A percentile compares a stretch with the other conserved stretches of the same genome.
Conservation (phyloP, 1,284 basidiomycete species). For the Ceratobasidium sp. region DNA sequence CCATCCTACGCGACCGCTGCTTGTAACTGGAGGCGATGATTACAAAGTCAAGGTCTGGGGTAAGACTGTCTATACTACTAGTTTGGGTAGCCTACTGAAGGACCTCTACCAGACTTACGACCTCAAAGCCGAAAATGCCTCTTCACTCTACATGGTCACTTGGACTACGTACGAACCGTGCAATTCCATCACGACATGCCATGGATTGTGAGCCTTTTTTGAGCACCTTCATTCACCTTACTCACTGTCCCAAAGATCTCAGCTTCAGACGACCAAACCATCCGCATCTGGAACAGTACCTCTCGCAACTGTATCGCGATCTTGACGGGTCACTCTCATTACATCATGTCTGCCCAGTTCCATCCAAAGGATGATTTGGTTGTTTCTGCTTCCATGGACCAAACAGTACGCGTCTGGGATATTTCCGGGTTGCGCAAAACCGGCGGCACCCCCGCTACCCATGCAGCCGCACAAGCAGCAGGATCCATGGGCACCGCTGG, state of each 20-base stretch:
- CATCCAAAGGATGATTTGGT: conserved; percentile 99
- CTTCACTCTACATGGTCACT: conserved; percentile 97
- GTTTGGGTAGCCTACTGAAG: conserved; percentile 50
- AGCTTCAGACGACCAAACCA: conserved; percentile 99
- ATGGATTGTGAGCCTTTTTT: conserved; percentile 85
- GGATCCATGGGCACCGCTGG: conserved; percentile 67
- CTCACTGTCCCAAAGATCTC: conserved; percentile 73
- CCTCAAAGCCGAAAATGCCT: conserved; percentile 94
- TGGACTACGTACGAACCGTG: conserved; percentile 99
- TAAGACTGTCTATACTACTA: conserved; percentile 60
- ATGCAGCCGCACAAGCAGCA: conserved; percentile 61
- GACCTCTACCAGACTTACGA: conserved; percentile 70
- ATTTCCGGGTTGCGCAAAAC: conserved; percentile 94
- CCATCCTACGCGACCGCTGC: conserved; percentile 93
- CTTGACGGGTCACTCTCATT: conserved; percentile 98
- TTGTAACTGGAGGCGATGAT: conserved; percentile 97
- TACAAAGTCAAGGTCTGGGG: conserved; percentile 99
- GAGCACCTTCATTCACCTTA: not conserved
- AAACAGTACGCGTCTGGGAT: conserved; percentile 99
- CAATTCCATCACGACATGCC: conserved; percentile 99
- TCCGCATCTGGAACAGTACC: conserved; percentile 99
- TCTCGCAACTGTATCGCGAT: conserved; percentile 98
- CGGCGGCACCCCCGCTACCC: conserved; percentile 70
- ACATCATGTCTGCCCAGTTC: conserved; percentile 99
- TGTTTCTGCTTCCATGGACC: conserved; percentile 98